A percentile compares a stretch with the other conserved stretches of the same genome.
phyloP scores from a whole-genome alignment of 192 early-diverging fungal species.

The Powellomyces hirtus region DNA sequence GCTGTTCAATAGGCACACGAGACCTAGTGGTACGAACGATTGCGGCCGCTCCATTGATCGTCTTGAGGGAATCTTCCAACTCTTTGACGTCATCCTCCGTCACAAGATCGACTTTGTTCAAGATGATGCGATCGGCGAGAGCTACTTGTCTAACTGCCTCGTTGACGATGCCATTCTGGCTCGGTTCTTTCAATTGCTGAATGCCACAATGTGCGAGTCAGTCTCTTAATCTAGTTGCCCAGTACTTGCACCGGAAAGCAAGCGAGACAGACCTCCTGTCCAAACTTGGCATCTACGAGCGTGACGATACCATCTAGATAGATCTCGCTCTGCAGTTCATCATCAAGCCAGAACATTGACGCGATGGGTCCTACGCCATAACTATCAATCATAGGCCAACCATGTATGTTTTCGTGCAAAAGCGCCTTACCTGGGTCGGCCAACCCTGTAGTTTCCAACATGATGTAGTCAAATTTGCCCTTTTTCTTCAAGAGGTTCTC shows the following conservation, averaged over 20 bases:
- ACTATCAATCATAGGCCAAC: not conserved
- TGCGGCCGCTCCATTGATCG: slow-evolving; percentile 55
- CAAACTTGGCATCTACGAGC: slow-evolving; percentile 74
- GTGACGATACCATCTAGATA: slow-evolving; percentile 90
- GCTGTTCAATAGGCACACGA: slow-evolving; percentile 51
- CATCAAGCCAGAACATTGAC: slow-evolving; percentile 96
- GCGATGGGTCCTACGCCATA: slow-evolving; percentile 94
- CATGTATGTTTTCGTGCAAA: no score
- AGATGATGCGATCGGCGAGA: slow-evolving; percentile 80
- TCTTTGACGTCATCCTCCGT: slow-evolving; percentile 12
- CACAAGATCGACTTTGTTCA: slow-evolving; percentile 87
- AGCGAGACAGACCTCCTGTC: no score
- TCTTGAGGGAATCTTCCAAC: slow-evolving; percentile 40
- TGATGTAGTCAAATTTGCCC: slow-evolving; percentile 93
- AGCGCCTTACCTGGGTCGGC: no score
- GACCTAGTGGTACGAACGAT: slow-evolving; percentile 43
- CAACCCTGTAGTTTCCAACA: slow-evolving; percentile 91
- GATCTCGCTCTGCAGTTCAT: slow-evolving; percentile 84
- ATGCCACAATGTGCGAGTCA: no score
- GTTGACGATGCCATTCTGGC: slow-evolving; percentile 63
- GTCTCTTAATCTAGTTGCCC: not conserved
- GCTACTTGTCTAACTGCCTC: slow-evolving; percentile 80
- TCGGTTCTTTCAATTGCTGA: slow-evolving; percentile 49
- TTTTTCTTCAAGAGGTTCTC: slow-evolving; percentile 89
- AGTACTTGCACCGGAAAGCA: not conserved